Evolutionary conservation across 768 basidiomycete species (phyloP).

Genomic region (Macrocybe gigantea): DNA sequence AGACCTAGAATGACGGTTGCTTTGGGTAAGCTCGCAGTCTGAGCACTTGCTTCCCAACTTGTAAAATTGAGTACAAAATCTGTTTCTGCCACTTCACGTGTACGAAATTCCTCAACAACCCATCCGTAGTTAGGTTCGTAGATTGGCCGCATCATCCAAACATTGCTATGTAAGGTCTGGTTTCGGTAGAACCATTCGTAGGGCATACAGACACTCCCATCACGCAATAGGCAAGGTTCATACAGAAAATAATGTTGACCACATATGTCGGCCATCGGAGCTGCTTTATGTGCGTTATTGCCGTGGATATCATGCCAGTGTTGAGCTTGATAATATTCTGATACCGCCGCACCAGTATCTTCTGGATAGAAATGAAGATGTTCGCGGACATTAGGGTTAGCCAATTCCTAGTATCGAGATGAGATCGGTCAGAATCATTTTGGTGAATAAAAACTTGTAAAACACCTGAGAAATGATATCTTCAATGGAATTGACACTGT

Average conservation of each 20-base stretch:
- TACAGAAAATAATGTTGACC: constrained; percentile 1
- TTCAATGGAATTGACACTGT: neutral
- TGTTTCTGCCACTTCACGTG: neutral
- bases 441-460: neutral
- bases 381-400: neutral
- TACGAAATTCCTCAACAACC: neutral
- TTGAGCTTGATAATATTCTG: neutral
- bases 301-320: neutral
- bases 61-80: constrained; percentile 1
- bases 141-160: neutral
- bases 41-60: neutral
- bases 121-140: neutral
- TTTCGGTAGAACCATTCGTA: constrained; percentile 3
- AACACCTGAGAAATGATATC: neutral
- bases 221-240: neutral
- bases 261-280: neutral
- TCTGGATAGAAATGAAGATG: neutral
- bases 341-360: neutral
- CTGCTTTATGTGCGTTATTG: neutral
- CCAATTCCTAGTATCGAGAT: neutral
- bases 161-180: too few species aligned
- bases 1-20: constrained; percentile 1
- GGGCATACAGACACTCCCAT: neutral
- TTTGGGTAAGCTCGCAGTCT: neutral
- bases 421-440: neutral